These are phyloP conservation scores for Skeletonema marinoi DNA, from an alignment of 108 stramenopile species.

Conservation along the genomic window DNA sequence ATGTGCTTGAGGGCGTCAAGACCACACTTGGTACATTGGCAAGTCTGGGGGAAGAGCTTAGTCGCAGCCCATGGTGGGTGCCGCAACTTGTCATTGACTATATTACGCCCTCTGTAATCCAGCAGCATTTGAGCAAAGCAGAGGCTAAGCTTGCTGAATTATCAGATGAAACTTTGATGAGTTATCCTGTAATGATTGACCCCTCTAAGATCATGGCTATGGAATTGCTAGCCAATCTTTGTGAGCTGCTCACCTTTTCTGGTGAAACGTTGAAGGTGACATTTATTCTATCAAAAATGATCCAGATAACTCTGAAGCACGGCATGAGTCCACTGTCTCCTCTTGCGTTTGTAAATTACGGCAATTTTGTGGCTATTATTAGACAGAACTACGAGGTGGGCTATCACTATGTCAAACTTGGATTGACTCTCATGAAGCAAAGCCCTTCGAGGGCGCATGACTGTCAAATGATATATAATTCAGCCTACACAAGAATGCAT, in stretches of 20 bases:
- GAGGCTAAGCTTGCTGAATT: background rate
- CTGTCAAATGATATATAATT: background rate
- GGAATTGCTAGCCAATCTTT: constrained; percentile 9
- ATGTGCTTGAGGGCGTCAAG: background rate
- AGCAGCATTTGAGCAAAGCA: background rate
- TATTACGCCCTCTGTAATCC: background rate
- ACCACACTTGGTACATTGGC: background rate
- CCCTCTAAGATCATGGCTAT: constrained; percentile 2
- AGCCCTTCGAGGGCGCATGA: background rate
- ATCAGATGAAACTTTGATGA: background rate
- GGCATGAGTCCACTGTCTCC: too few species aligned
- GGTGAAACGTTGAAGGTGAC: background rate
- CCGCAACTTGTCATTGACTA: background rate
- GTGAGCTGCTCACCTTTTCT: background rate
- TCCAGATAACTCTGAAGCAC: too few species aligned
- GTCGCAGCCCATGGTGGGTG: too few species aligned
- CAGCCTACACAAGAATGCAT: background rate
- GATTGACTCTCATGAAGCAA: too few species aligned
- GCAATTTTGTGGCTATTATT: constrained; percentile 1
- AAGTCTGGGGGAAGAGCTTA: constrained; percentile 5
- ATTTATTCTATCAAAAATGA: constrained; percentile 11
- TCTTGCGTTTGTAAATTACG: constrained; percentile 14
- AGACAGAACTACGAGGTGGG: background rate
- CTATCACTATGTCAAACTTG: background rate
- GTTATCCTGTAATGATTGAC: too few species aligned